Base-by-base conservation (phyloP, 768 basidiomycete genomes). In the Gelatoporia subvermispora region DNA sequence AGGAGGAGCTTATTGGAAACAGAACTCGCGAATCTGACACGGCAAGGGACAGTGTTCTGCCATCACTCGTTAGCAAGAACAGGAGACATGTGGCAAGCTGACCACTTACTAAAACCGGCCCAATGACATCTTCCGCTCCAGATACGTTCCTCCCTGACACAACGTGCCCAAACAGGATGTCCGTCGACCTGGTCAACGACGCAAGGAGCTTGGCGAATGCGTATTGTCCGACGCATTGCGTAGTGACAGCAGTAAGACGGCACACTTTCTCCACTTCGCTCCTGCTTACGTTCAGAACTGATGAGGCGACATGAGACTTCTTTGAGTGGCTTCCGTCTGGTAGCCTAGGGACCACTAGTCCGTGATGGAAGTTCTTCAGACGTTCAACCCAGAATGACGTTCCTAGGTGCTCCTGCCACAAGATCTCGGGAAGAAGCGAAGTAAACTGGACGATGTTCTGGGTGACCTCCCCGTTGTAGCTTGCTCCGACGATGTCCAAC, bases 31-130 rank as follows among this genome's bases (percentile, higher is more conserved):
- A 76, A 37, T n/a, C 47, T 62, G 41, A 76, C 57, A 8, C 74
- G 69, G 44, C 67, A 75, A 5, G 74, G 75, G 16, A 76, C 60
- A 1, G 74, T 76, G 50, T 73, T 77, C 74, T 76, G 21, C 4
- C 3, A 22, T 18, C 41, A 34, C 3, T 31, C 41, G 31, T 55
- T 31, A 52, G 48, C 21, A 34, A 17, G 39, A 42, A 3, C 5
- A 13, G 18, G 28, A 13, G 28, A 31, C 28, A 7, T 31, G 5
- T 31, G 28, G 5, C 28, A 31, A 35, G 43, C 11, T 41, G 13
- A 31, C n/a, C 23, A 60, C 72, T 54, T 43, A 76, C 75, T 48
- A 77, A 56, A 47, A 75, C 67, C 4, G 75, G 75, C 3, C 75
- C 75, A 43, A 76, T 66, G 2, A 75, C 72, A 9, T 67, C 59